Base-by-base conservation (phyloP, 75 land plant species). In the Cunninghamia lanceolata region DNA sequence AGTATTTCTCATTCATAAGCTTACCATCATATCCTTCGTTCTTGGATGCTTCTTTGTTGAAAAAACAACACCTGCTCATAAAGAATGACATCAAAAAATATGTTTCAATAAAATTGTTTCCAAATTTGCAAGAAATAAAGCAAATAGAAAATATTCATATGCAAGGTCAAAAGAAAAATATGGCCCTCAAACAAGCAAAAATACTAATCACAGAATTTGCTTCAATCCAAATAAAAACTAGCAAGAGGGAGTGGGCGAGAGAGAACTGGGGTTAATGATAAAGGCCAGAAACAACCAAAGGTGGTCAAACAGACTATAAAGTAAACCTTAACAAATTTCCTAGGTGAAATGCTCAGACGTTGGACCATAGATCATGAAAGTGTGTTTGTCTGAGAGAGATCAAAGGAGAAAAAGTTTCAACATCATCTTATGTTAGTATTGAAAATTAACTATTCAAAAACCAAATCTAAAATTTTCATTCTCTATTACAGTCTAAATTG, bases 11-110 rank as follows among this genome's bases (percentile, higher is more conserved):
- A 14, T 73, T 73, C 75, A 85, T 66, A 39, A 13, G 73, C 92
- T 54, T 89, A 96, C 99, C 94, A 93, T 88, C 86, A 98, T 78
- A 91, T 97, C 97, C 87, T 98, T 98, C 75, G 99, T 98, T 86
- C 97, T 90, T 45, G 97, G 96, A 90, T 98, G 99, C 84, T 93
- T 97, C 86, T 98, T 98, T 66, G 99, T 93, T 71, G 99, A 95
- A 89, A 98, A 98, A 28, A 97, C 92, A 73, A 96, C 90, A 75
- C 98, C 99, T 97, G 91, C 39, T 43, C 46, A 79, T 63, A 74
- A 80, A 80, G 14, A 45, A 43, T 28, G 32, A 38, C 82, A 45
- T 35, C 35, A 53, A 86, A 59, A 46, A 45, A 30, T 36, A 10
- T 25, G 85, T 52, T 63, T 21, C 68, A 63, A 38, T 40, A 71